Percentiles rank a stretch among this genome's conserved stretches.
These are phyloP conservation scores for Pseudopediastrum boryanum DNA, from an alignment of 139 green algal genomes.

Conservation along the genomic window DNA sequence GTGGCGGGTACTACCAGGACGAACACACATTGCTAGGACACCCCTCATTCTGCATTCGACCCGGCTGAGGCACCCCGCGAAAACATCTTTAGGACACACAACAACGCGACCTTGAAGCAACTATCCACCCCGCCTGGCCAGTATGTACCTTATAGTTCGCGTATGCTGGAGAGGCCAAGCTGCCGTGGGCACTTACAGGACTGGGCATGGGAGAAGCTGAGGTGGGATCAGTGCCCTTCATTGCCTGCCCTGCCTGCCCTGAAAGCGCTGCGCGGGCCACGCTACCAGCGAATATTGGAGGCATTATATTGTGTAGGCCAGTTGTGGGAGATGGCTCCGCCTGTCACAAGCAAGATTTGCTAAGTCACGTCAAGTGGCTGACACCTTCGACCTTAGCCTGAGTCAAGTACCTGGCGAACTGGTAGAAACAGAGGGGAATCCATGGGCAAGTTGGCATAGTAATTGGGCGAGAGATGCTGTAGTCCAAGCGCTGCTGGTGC, in stretches of 20 bases:
- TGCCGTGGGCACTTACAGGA: background rate
- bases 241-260: conserved; percentile 10
- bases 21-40: background rate
- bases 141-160: background rate
- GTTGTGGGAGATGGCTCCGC: conserved; percentile 63
- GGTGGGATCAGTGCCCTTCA: background rate
- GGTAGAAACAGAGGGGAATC: conserved; percentile 49
- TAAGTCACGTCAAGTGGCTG: background rate
- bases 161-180: no score
- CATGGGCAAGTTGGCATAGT: conserved; percentile 20
- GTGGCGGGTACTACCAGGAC: background rate
- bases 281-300: conserved; percentile 50
- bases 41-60: background rate
- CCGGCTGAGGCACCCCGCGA: background rate
- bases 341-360: conserved; percentile 32
- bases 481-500: no score
- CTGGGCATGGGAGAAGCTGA: conserved; percentile 12
- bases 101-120: background rate
- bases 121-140: background rate
- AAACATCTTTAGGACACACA: background rate
- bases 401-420: background rate
- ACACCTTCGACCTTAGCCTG: background rate
- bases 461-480: no score
- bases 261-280: background rate
- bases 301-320: conserved; percentile 50